These are phyloP conservation scores for Tricholoma hemisulphureum DNA, from an alignment of 768 basidiomycete species.

Conservation along the genomic window DNA sequence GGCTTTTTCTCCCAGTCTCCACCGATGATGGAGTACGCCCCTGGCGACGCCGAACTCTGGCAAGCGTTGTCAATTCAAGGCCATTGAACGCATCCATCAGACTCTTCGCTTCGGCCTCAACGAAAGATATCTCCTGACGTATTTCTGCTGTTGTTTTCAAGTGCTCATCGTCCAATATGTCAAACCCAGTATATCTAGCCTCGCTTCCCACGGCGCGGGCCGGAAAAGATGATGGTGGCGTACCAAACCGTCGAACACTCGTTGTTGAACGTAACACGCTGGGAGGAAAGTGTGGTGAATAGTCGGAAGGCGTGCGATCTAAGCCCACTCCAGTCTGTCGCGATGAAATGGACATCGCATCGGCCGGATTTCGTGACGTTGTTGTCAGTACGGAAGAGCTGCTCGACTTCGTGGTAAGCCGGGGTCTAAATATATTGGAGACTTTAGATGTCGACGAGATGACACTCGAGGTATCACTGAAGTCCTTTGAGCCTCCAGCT, in stretches of 20 bases:
- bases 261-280: constrained; percentile 41
- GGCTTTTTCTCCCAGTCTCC: constrained; percentile 13
- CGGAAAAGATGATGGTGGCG: constrained; percentile 62
- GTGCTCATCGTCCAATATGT: constrained; percentile 54
- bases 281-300: constrained; percentile 25
- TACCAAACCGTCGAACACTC: constrained; percentile 45
- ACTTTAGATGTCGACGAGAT: constrained; percentile 37
- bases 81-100: constrained; percentile 81
- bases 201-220: constrained; percentile 37
- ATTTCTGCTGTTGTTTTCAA: constrained; percentile 62
- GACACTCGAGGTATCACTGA: constrained; percentile 49
- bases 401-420: constrained; percentile 50
- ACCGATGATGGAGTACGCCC: constrained; percentile 12
- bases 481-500: constrained; percentile 37
- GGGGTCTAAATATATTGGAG: constrained; percentile 39
- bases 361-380: constrained; percentile 35
- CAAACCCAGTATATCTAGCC: constrained; percentile 37
- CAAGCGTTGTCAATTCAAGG: constrained; percentile 67
- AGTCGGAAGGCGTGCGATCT: constrained; percentile 28
- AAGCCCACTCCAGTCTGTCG: constrained; percentile 31
- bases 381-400: constrained; percentile 47
- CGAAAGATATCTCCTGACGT: constrained; percentile 59
- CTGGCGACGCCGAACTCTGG: constrained; percentile 43
- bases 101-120: constrained; percentile 70
- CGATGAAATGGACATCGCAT: constrained; percentile 45